Evolutionary conservation across 768 basidiomycete species (phyloP).

Genomic region (Ramaria sp.): DNA sequence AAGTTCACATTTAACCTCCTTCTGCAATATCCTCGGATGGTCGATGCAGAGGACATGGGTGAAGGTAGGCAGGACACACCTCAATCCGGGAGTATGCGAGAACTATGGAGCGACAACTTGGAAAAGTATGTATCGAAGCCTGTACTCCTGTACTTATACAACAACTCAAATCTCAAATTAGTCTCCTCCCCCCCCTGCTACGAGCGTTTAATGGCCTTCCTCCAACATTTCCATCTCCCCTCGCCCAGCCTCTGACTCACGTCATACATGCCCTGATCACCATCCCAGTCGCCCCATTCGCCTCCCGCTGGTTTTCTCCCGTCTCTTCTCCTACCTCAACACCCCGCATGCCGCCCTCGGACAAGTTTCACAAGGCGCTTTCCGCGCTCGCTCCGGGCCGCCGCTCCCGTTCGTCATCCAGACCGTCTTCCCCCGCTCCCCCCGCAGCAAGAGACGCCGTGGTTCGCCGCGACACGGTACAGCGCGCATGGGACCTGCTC

Average conservation of each 20-base stretch:
- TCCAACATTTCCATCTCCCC: conserved; percentile 47
- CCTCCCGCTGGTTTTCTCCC: conserved; percentile 50
- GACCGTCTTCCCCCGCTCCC: conserved; percentile 39
- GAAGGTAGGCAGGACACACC: not conserved
- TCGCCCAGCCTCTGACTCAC: conserved; percentile 68
- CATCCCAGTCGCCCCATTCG: conserved; percentile 56
- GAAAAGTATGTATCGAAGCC: conserved; percentile 30
- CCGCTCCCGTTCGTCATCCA: conserved; percentile 26
- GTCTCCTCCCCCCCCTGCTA: conserved; percentile 63
- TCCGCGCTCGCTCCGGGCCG: conserved; percentile 31
- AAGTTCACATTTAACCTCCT: conserved; percentile 80
- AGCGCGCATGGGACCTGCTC: conserved; percentile 58
- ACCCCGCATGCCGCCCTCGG: conserved; percentile 21
- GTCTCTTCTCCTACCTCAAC: conserved; percentile 19
- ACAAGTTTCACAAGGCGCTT: conserved; percentile 19
- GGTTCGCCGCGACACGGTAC: conserved; percentile 28
- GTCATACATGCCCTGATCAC: conserved; percentile 73
- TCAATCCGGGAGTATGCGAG: conserved; percentile 11
- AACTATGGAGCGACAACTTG: conserved; percentile 14
- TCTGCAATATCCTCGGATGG: conserved; percentile 57
- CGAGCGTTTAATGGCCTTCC: conserved; percentile 61
- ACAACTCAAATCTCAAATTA: conserved; percentile 17
- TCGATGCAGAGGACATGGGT: conserved; percentile 11
- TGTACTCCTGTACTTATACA: not conserved
- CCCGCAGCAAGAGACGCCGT: conserved; percentile 23